Percentiles rank a stretch among this genome's conserved stretches.
These are phyloP conservation scores for Posidonia oceanica DNA, from an alignment of 116 monocot genomes.

Conservation along the genomic window DNA sequence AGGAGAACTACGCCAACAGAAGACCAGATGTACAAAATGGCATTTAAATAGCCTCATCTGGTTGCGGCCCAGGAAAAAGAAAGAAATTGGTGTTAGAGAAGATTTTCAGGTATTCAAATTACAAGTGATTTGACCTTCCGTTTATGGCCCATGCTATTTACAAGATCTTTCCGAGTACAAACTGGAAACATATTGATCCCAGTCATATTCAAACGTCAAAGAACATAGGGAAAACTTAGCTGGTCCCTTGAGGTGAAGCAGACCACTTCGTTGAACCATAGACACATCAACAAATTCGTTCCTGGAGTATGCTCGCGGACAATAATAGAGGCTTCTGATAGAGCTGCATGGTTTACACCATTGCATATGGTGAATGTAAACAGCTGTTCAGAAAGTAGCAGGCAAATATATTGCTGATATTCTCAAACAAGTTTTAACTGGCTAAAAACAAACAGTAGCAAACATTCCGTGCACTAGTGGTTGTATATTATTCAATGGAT, in stretches of 20 bases:
- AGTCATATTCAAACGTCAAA: slow-evolving; percentile 47
- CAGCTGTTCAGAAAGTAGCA: no score
- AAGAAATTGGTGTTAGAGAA: neutral
- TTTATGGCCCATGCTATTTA: neutral
- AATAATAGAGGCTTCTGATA: slow-evolving; percentile 83
- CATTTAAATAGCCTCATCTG: neutral
- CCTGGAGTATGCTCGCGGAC: slow-evolving; percentile 59
- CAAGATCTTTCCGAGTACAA: slow-evolving; percentile 80
- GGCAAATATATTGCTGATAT: no score
- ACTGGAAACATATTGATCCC: slow-evolving; percentile 82
- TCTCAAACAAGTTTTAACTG: no score
- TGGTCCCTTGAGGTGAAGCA: slow-evolving; percentile 88
- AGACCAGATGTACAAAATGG: neutral
- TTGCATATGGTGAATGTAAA: neutral
- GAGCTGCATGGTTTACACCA: slow-evolving; percentile 30
- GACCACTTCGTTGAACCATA: slow-evolving; percentile 95
- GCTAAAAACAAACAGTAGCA: no score
- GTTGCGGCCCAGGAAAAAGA: neutral
- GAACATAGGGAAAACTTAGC: slow-evolving; percentile 79
- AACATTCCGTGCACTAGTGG: no score
- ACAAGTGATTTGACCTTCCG: neutral
- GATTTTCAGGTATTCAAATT: neutral
- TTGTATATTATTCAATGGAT: no score
- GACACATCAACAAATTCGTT: slow-evolving; percentile 65
- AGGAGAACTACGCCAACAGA: neutral